Base-by-base conservation (phyloP, 306 rosid genomes). In the Amphicarpaea edgeworthii region DNA sequence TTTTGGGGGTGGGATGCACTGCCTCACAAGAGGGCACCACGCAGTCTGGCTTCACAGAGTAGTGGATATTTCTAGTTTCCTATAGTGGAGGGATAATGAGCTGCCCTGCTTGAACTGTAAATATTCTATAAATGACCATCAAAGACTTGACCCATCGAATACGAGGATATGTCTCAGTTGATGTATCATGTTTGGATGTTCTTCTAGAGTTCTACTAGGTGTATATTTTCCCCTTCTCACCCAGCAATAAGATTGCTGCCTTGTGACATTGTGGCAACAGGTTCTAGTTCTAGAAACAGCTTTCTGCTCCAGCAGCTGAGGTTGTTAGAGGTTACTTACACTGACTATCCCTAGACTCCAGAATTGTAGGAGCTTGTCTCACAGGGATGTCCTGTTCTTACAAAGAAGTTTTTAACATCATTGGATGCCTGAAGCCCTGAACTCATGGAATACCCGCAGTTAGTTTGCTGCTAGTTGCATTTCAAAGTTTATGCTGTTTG, bases 381-480 rank as follows among this genome's bases (percentile, higher is more conserved):
- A 11, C 28, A 37, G 26, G 14, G 42, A 12, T 55, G 41, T 49
- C 30, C 38, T 55, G 4, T 14, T 46, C 55, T 17, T 23, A 7
- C 37, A 54, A 38, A 77, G 12, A 54, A 41, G 38, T 62, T 83
- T 23, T 12, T 15, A 51, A 69, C 66, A 53, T 60, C 28, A 55
- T 43, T 79, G 26, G 63, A 45, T 77, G 47, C 55, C 75, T 62
- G 34, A 40, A 77, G 60, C 53, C n/a, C n/a, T 82, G 51, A 50
- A 57, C 23, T 24, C 30, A 42, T 61, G 23, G 26, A 42, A 8
- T 26, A 55, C 65, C 12, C 8, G 0, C 15, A 42, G 43, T 42
- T 69, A 19, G 26, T 74, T 15, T 41, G 70, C 70, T 23, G 54
- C 72, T 57, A 32, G 47, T 58, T 64, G 63, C 10, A 40, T 63